phyloP scores from a whole-genome alignment of 257 asterid species.

The Cordia subcordata region DNA sequence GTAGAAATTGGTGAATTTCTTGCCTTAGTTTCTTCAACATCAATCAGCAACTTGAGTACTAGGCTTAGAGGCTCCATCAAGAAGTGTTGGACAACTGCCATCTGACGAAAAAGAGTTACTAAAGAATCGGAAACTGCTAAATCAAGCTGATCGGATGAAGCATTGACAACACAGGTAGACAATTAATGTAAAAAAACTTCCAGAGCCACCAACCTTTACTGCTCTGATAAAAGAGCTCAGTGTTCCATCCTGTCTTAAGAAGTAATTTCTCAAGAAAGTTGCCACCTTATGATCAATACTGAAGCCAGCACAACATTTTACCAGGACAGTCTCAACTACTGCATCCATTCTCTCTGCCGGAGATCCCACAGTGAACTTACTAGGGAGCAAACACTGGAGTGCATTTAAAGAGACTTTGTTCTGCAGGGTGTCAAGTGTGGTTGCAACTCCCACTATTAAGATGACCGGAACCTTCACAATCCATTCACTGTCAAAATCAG shows the following conservation, averaged over 20 bases:
- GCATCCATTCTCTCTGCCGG: constrained; percentile 87
- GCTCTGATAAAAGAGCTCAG: constrained; percentile 77
- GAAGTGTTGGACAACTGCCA: constrained; percentile 64
- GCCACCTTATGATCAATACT: constrained; percentile 67
- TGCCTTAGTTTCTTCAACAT: constrained; percentile 47
- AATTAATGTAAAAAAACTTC: neutral
- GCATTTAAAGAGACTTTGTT: constrained; percentile 50
- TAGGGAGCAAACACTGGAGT: constrained; percentile 46
- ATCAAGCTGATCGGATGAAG: neutral
- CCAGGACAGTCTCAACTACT: constrained; percentile 63
- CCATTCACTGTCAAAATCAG: constrained; percentile 76
- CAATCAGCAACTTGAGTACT: constrained; percentile 28
- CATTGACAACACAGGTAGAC: too few species aligned
- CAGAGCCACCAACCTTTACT: constrained; percentile 46
- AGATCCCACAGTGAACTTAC: constrained; percentile 63
- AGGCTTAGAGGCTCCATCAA: constrained; percentile 50
- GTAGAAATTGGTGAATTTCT: constrained; percentile 12
- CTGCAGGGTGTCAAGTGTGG: constrained; percentile 62
- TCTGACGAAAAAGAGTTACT: constrained; percentile 40
- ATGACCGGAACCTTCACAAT: constrained; percentile 66
- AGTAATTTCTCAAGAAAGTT: constrained; percentile 66
- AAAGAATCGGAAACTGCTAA: constrained; percentile 12
- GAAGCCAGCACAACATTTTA: constrained; percentile 51
- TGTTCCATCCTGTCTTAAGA: constrained; percentile 88
- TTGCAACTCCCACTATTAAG: constrained; percentile 83